Percentiles rank a stretch among this genome's conserved stretches.
Conservation (phyloP, 176 grass and related monocot species). For the bread wheat (Triticum aestivum) region IWGSC_CS_RefSeq_v2.1 NC_057809.1:83633393-83633892, state of each 20-base stretch:
- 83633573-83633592: neutral
- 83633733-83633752: neutral
- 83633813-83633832: neutral
- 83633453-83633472: constrained; percentile 17
- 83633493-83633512: neutral
- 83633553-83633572: neutral
- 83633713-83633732: neutral
- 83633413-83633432: neutral
- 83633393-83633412: neutral
- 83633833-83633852: neutral
- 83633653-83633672: neutral
- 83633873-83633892: neutral
- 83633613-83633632: neutral
- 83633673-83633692: neutral
- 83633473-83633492: neutral
- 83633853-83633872: neutral
- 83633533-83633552: neutral
- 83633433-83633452: neutral
- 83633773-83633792: neutral
- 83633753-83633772: neutral
- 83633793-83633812: neutral
- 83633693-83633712: neutral
- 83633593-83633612: neutral
- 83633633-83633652: neutral
- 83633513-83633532: neutral